Base-by-base conservation (phyloP, 345 rosid genomes). In the Leavenworthia alabamica region DNA sequence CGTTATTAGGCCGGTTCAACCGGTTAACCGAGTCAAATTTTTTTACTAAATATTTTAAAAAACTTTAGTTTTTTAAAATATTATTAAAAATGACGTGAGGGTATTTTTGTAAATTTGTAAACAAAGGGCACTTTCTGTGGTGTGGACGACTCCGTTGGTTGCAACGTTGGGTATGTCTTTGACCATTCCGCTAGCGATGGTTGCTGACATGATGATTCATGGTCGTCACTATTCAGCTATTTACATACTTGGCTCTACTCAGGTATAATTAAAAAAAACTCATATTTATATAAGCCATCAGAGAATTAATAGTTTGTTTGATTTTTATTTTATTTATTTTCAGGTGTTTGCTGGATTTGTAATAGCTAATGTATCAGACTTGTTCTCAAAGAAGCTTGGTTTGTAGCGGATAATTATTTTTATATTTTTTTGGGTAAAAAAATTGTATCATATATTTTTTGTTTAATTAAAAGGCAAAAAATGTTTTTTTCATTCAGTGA, bases 281-380 rank as follows among this genome's bases (percentile, higher is more conserved):
- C n/a, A n/a, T n/a, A n/a, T n/a, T 17, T 11, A 6, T 35, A 2
- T 49, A n/a, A n/a, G n/a, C 26, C 14, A 22, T 35, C 50, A 49
- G n/a, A 14, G 10, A 17, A 9, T 48, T 50, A 33, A 20, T 2
- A 27, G n/a, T 62, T 49, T 29, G 6, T 35, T 52, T 16, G 36
- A 6, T 24, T 47, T 56, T 45, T 8, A 7, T 7, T 6, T n/a
- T n/a, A n/a, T 7, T 6, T 51, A 28, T 36, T 42, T 66, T 60
- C 89, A 86, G 97, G 98, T 89, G n/a, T 92, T 92, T 66, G 89
- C 83, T 37, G 97, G 98, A 65, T 92, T 92, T 60, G 83, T 89
- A 69, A 89, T 89, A 70, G 98, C 93, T 1, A 92, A 92, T 72
- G 59, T 86, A 44, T 78, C 96, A 2, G 88, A 74, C 54, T 77